A percentile compares a stretch with the other conserved stretches of the same genome.
Conservation (phyloP, 306 rosid species). For the Fragaria ananassa region DNA sequence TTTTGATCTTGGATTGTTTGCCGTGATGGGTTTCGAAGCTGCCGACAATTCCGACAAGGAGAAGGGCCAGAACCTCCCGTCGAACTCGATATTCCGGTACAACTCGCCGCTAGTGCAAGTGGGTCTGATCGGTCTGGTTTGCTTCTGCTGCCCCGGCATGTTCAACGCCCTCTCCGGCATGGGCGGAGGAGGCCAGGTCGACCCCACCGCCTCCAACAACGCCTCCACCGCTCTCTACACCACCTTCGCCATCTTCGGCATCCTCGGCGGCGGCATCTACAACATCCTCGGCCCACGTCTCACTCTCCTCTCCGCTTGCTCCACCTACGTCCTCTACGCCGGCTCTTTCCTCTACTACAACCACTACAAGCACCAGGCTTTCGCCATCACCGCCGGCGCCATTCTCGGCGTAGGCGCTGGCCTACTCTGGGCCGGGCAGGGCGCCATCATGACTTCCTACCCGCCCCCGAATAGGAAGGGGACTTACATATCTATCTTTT, state of each 20-base stretch:
- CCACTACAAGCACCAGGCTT: constrained; percentile 58
- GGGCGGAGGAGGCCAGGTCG: constrained; percentile 92
- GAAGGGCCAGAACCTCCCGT: background rate
- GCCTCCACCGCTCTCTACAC: constrained; percentile 76
- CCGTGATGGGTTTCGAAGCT: constrained; percentile 42
- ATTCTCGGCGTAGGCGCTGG: constrained; percentile 81
- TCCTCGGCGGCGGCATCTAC: constrained; percentile 90
- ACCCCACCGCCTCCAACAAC: constrained; percentile 67
- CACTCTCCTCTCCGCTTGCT: constrained; percentile 70
- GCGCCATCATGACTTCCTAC: constrained; percentile 93
- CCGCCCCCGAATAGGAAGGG: constrained; percentile 79
- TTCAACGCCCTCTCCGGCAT: constrained; percentile 86
- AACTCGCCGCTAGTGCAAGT: constrained; percentile 74
- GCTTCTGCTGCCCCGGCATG: constrained; percentile 98
- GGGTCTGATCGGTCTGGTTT: constrained; percentile 62
- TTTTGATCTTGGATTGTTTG: background rate
- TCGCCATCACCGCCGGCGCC: constrained; percentile 62
- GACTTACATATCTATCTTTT: constrained; percentile 71
- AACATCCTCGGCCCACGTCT: constrained; percentile 89
- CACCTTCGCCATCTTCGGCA: constrained; percentile 74
- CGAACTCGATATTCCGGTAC: constrained; percentile 45
- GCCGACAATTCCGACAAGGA: constrained; percentile 32
- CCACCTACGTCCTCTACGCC: constrained; percentile 70
- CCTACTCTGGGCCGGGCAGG: constrained; percentile 80
- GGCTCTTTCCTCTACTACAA: constrained; percentile 91